Percentiles rank a stretch among this genome's conserved stretches.
phyloP scores from a whole-genome alignment of 805 yeast genomes.

The Suhomyces emberorum region DNA sequence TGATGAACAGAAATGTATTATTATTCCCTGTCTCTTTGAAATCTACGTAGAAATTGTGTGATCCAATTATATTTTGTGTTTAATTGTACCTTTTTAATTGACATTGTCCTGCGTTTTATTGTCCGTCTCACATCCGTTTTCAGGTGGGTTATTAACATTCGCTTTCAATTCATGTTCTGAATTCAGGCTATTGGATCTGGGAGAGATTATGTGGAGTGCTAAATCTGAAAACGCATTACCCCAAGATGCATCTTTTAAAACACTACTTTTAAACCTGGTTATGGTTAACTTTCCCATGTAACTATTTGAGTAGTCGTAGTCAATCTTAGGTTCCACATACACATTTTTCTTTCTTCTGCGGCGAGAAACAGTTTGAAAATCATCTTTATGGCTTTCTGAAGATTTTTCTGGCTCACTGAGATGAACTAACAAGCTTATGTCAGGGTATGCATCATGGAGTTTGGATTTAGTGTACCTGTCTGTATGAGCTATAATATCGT shows the following conservation, averaged over 20 bases:
- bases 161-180: background rate
- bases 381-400: constrained; percentile 10
- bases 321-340: constrained; percentile 29
- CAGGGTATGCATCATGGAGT: constrained; percentile 43
- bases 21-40: too few relatives aligned
- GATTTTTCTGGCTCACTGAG: constrained; percentile 8
- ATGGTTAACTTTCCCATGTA: constrained; percentile 30
- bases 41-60: too few relatives aligned
- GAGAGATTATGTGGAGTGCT: constrained; percentile 35
- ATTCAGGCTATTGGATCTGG: background rate
- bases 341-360: constrained; percentile 21
- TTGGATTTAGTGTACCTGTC: constrained; percentile 46
- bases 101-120: too few relatives aligned
- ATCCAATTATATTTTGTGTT: too few relatives aligned
- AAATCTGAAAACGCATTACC: constrained; percentile 52
- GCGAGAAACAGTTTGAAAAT: constrained; percentile 19
- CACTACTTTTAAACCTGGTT: constrained; percentile 13
- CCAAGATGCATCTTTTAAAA: constrained; percentile 39
- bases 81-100: too few relatives aligned
- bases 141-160: too few relatives aligned
- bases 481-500: constrained; percentile 51
- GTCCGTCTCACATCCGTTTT: too few relatives aligned
- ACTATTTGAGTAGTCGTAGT: constrained; percentile 24
- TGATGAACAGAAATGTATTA: too few relatives aligned
- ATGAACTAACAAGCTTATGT: constrained; percentile 38